Base-by-base conservation (phyloP, 306 rosid species). In the Gleditsia sinensis region DNA sequence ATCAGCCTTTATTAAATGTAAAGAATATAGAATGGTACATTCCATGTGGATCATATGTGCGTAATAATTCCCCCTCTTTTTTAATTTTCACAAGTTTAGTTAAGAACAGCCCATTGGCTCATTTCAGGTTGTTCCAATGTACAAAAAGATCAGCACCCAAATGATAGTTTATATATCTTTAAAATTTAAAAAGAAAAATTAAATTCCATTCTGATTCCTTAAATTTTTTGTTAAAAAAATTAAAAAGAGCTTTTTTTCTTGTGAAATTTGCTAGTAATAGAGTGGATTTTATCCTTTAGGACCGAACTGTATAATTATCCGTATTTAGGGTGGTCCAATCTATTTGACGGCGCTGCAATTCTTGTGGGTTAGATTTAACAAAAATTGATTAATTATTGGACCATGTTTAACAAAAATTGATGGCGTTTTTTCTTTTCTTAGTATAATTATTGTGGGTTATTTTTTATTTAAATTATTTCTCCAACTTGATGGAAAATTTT, bases 21-120 rank as follows among this genome's bases (percentile, higher is more conserved):
- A 14, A 14, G 9, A 7, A 67, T 10, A 46, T 5, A 27, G 42
- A 49, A 30, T 5, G 21, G 4, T 32, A 68, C 74, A 30, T 20
- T 50, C 20, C 46, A 30, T 5, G 61, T 19, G 61, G 61, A 32
- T 49, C 60, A 68, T 28, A 64, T 39, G 34, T 3, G 23, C 36
- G 39, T n/a, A n/a, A n/a, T n/a, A n/a, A 57, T 28, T 28, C 23
- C 25, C 24, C 28, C 9, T 28, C 21, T 6, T 2, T 27, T 2
- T 27, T 57, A 28, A 57, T 57, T 16, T 16, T 57, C 37, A 57
- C 19, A 53, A 61, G 83, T 24, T 73, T 72, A 75, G 67, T 72
- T 76, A 13, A 67, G 27, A 60, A 19, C n/a, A n/a, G 8, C 24
- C 25, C 42, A 9, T 19, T 33, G 14, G 8, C 66, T 30, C 25